Evolutionary conservation across 2,329 filamentous ascomycete species (phyloP), one percentile per base, ranked within the genome.

Genomic region (Beauveria varroae): DNA sequence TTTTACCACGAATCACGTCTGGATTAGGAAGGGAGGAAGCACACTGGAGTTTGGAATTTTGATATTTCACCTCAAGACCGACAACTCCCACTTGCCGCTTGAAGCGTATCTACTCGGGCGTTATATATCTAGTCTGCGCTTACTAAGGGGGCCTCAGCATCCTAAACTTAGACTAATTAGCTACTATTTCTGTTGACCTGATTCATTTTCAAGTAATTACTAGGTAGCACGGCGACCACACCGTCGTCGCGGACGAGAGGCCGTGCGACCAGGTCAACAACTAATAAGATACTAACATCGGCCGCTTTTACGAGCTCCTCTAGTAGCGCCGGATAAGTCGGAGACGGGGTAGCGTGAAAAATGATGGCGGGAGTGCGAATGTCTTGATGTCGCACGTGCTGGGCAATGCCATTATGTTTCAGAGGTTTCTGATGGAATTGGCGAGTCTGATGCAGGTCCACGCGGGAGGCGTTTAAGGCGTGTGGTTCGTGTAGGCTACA

Each of bases 391-490:
- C 88, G 46, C 90, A 93, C 70, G 78, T 93, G 12, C 76, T 95
- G 64, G 93, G 90, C 7, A 95, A 93, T 70, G 84, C 89, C 47
- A 84, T 93, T 62, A 83, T 93, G 55, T 78, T 92, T 62, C 90
- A 93, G 71, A 88, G 89, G 41, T 93, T 95, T 70, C 74, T 93
- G 55, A 79, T 93, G 55, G 90, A 95, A 72, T 73, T 93, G 61
- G 86, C 89, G 2, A 88, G 88, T 28, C 73, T 93, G 67, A 79
- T 92, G 62, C 89, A 93, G 72, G 86, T 89, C 41, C 80, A 90
- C 59, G 88, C 87, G 26, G 86, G 86, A 28, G 14, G 72, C 93
- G 52, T 93, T 93, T 73, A 87, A 88, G 90, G 93, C 71, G 86
- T 91, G 28, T 83, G 82, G 44, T 91, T 88, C 61, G 72, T 74